Percentiles rank a stretch among this genome's conserved stretches.
Conservation (phyloP, 352 stramenopile genomes). For the Phytopythium ostracodes region DNA sequence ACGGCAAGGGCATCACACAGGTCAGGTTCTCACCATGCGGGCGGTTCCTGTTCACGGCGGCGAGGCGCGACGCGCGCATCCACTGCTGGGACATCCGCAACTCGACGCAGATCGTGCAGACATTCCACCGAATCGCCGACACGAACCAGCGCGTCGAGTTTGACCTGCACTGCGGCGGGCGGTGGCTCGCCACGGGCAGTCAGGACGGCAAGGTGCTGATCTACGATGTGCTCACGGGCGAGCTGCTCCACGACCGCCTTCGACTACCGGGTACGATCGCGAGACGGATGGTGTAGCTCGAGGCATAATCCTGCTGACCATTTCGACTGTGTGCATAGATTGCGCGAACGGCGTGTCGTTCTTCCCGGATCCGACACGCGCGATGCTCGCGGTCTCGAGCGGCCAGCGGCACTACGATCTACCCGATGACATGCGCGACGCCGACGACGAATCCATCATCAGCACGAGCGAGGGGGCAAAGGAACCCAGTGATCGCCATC, state of each 20-base stretch:
- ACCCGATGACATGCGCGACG: constrained; percentile 47
- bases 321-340: constrained; percentile 17
- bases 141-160: constrained; percentile 80
- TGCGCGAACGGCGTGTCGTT: constrained; percentile 76
- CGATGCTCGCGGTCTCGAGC: constrained; percentile 48
- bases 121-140: constrained; percentile 50
- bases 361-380: constrained; percentile 46
- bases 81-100: constrained; percentile 87
- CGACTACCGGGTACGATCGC: constrained; percentile 18
- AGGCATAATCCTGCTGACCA: neutral
- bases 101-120: constrained; percentile 58
- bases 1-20: constrained; percentile 76
- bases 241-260: constrained; percentile 42
- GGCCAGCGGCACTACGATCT: constrained; percentile 69
- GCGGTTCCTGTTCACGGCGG: constrained; percentile 67
- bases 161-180: constrained; percentile 60
- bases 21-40: constrained; percentile 78
- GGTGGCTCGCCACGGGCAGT: constrained; percentile 63
- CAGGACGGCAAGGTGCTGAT: constrained; percentile 43
- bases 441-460: constrained; percentile 20
- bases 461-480: neutral
- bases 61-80: constrained; percentile 61
- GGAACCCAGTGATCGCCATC: neutral
- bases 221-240: constrained; percentile 53
- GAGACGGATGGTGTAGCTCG: neutral